Percentiles rank a stretch among this genome's conserved stretches.
Evolutionary conservation across 1,284 basidiomycete species (phyloP).

Genomic region (Schizophyllum amplum): DNA sequence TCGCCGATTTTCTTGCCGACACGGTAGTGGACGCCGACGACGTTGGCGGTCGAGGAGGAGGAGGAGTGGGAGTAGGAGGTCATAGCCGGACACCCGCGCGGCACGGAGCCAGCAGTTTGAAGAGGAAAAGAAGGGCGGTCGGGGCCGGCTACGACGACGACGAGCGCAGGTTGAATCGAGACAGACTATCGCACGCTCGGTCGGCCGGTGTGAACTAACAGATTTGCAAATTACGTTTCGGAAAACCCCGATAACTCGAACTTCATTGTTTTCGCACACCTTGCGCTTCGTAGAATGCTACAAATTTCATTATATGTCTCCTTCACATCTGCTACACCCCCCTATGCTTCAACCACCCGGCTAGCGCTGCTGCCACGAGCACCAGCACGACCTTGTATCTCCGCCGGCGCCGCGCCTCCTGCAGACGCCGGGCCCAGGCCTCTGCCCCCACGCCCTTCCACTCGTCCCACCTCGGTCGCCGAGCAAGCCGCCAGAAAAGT

Average conservation of each 20-base stretch:
- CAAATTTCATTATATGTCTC: too few species aligned
- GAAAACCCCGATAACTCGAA: not conserved
- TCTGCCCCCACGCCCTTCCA: conserved; percentile 6
- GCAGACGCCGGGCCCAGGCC: not conserved
- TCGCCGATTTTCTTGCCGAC: conserved; percentile 81
- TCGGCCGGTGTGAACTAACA: not conserved
- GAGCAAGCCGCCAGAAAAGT: conserved; percentile 26
- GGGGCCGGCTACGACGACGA: not conserved
- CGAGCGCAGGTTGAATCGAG: not conserved
- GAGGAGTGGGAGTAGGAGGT: conserved; percentile 29
- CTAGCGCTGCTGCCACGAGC: not conserved
- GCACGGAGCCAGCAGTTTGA: not conserved
- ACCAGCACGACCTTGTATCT: not conserved
- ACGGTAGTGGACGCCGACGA: conserved; percentile 75
- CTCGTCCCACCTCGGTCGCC: conserved; percentile 22
- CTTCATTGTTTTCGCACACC: not conserved
- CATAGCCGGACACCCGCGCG: conserved; percentile 19
- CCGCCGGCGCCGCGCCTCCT: too few species aligned
- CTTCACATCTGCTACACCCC: not conserved
- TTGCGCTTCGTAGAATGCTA: too few species aligned
- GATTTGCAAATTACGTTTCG: not conserved
- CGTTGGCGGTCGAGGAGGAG: conserved; percentile 45
- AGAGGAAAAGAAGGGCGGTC: not conserved
- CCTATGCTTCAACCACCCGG: not conserved
- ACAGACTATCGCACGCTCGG: not conserved